Conservation (phyloP, 2,329 filamentous ascomycete genomes). For the Alternaria metachromatica region DNA sequence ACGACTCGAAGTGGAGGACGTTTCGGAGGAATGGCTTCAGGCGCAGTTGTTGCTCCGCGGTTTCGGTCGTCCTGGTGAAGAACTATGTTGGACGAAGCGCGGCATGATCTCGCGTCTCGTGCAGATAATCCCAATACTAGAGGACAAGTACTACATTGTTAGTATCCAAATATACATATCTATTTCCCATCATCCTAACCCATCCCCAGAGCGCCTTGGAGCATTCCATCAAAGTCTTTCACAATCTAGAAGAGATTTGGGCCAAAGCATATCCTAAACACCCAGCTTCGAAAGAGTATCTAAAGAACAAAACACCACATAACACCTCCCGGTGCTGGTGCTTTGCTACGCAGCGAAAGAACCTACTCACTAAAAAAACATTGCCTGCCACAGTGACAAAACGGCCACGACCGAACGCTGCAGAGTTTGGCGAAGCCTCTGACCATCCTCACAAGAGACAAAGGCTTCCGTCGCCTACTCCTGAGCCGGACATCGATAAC, state of each 20-base stretch:
- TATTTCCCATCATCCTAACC: neutral
- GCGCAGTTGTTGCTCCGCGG: neutral
- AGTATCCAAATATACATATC: accelerated
- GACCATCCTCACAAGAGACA: neutral
- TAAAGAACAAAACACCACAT: neutral
- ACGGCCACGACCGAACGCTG: neutral
- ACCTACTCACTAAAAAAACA: neutral
- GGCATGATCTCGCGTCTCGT: neutral
- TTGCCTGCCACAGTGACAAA: neutral
- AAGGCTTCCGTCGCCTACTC: neutral
- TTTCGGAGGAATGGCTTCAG: neutral
- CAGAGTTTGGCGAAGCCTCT: neutral
- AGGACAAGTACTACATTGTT: neutral
- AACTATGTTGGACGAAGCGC: accelerated
- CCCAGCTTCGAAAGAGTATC: neutral
- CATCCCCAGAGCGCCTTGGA: neutral
- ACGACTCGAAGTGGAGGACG: neutral
- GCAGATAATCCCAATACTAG: too few relatives aligned
- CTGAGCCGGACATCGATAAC: neutral
- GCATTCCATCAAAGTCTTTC: neutral
- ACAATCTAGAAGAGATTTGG: neutral
- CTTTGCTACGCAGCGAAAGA: neutral
- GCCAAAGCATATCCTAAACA: neutral
- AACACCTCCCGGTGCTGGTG: neutral
- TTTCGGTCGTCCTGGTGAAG: neutral